Evolutionary conservation across 75 land plant species (phyloP).

Genomic region (Pseudotsuga menziesii): DNA sequence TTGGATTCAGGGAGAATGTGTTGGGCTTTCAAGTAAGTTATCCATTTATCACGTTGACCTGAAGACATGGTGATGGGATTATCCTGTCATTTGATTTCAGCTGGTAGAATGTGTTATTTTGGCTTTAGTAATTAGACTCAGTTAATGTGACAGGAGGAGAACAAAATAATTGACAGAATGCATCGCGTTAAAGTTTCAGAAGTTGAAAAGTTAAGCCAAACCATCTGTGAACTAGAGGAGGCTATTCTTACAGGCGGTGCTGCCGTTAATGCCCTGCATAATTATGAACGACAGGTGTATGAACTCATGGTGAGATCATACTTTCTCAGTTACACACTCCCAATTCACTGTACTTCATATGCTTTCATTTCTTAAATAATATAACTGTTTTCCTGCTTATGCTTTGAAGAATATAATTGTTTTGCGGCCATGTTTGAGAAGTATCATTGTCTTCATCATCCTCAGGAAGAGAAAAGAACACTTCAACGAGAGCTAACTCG

Average conservation of each 20-base stretch:
- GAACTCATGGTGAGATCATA: conserved; percentile 67
- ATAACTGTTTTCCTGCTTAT: too few species aligned
- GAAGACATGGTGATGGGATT: too few species aligned
- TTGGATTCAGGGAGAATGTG: too few species aligned
- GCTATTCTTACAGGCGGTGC: conserved; percentile 97
- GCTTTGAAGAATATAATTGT: too few species aligned
- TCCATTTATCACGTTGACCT: too few species aligned
- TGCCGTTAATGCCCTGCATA: conserved; percentile 93
- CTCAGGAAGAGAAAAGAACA: conserved; percentile 83
- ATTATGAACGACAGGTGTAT: conserved; percentile 91
- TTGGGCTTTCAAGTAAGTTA: too few species aligned
- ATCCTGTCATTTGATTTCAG: too few species aligned
- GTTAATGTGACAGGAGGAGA: conserved; percentile 66
- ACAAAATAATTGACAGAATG: conserved; percentile 91
- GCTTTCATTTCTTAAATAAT: not conserved
- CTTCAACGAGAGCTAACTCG: conserved; percentile 91
- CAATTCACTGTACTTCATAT: too few species aligned
- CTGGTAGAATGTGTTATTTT: too few species aligned
- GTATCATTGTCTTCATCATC: not conserved
- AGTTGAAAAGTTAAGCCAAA: conserved; percentile 93
- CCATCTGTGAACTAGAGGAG: conserved; percentile 92
- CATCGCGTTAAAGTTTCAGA: conserved; percentile 96
- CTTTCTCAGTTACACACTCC: too few species aligned
- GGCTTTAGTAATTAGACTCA: too few species aligned
- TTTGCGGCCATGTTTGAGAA: too few species aligned